These are phyloP conservation scores for Homolaphlyctis polyrhiza DNA, from an alignment of 371 early-diverging fungal species.

Conservation along the genomic window DNA sequence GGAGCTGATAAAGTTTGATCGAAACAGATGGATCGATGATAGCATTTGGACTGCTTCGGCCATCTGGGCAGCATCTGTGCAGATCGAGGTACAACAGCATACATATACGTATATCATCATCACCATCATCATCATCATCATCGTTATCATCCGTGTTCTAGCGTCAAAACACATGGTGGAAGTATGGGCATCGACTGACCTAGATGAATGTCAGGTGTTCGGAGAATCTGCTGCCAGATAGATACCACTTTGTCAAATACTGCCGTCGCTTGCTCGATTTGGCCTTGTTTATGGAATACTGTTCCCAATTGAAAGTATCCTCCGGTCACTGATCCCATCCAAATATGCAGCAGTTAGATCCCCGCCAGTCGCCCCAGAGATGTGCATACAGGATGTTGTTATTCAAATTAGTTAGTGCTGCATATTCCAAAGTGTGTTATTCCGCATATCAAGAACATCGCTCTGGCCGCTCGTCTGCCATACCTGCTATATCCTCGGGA, in stretches of 20 bases:
- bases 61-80: conserved; percentile 36
- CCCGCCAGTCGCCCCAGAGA: neutral
- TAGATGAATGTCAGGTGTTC: conserved; percentile 8
- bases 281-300: conserved; percentile 29
- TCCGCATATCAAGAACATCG: too few relatives aligned
- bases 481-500: conserved; percentile 33
- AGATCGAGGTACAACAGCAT: neutral
- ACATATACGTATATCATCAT: neutral
- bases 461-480: too few relatives aligned
- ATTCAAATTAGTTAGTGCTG: neutral
- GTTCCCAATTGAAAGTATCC: conserved; percentile 43
- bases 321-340: conserved; percentile 34
- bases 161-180: neutral
- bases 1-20: conserved; percentile 12
- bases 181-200: conserved; percentile 5
- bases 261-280: conserved; percentile 22
- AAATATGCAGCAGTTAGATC: neutral
- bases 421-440: neutral
- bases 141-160: neutral
- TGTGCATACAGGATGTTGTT: neutral
- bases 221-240: conserved; percentile 31
- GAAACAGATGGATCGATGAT: conserved; percentile 22
- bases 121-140: neutral
- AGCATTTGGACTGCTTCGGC: conserved; percentile 43
- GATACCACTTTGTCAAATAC: conserved; percentile 35